phyloP scores from a whole-genome alignment of 345 rosid species.

The Sisymbrium irio region DNA sequence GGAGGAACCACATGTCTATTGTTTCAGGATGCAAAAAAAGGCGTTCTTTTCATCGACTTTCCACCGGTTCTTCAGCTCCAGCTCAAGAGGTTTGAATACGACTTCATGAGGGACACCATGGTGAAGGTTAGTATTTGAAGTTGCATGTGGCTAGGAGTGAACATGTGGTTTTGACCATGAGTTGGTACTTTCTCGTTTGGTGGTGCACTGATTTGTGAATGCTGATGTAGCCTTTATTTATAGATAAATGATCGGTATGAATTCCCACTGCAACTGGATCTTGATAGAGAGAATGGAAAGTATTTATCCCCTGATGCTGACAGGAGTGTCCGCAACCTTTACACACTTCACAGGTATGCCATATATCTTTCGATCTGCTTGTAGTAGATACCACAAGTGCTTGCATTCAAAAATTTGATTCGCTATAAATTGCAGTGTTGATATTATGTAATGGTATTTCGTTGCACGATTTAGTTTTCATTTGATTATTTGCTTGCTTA shows the following conservation, averaged over 20 bases:
- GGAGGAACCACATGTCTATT: conserved; percentile 7
- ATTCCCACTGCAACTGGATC: conserved; percentile 95
- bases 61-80: conserved; percentile 99
- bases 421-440: neutral
- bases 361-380: neutral
- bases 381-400: conserved; percentile 7
- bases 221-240: conserved; percentile 34
- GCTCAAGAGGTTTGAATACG: conserved; percentile 91
- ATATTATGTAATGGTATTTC: neutral
- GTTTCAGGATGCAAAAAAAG: conserved; percentile 92
- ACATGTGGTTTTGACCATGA: conserved; percentile 9
- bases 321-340: conserved; percentile 88
- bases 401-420: conserved; percentile 15
- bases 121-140: conserved; percentile 66
- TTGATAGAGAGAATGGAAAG: conserved; percentile 78
- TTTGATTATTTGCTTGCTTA: conserved; percentile 15
- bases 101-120: conserved; percentile 90
- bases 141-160: conserved; percentile 14
- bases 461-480: neutral
- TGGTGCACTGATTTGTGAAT: conserved; percentile 24
- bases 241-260: conserved; percentile 98
- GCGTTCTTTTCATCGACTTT: conserved; percentile 84
- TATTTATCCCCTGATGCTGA: conserved; percentile 91
- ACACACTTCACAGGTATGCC: conserved; percentile 77
- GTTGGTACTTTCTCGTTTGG: conserved; percentile 10